Conservation (phyloP, 305 asterid species). For the Striga hermonthica region DNA sequence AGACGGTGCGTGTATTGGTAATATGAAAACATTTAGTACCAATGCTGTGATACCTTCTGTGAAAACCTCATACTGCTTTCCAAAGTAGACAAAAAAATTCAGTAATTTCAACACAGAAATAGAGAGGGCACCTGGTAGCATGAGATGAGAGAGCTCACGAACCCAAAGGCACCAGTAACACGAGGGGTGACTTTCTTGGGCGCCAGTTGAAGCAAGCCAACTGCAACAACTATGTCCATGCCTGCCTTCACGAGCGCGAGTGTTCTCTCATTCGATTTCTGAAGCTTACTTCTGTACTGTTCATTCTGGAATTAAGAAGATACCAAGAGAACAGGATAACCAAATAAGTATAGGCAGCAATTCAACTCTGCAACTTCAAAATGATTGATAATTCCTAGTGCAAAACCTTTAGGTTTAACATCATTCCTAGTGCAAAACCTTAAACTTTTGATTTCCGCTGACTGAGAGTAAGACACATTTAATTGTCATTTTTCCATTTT, state of each 20-base stretch:
- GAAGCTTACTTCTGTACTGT: constrained; percentile 53
- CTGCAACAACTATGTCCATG: constrained; percentile 84
- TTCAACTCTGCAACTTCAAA: not conserved
- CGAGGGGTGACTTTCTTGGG: constrained; percentile 95
- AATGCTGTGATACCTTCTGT: not conserved
- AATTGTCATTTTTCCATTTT: not conserved
- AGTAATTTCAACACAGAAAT: not conserved
- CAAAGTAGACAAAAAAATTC: not conserved
- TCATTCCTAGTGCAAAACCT: not conserved
- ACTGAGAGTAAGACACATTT: not conserved
- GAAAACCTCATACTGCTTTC: not conserved
- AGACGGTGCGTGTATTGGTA: not conserved
- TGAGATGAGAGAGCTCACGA: constrained; percentile 81
- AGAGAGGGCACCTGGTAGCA: constrained; percentile 76
- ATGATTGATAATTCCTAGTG: not conserved
- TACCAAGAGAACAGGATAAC: constrained; percentile 22
- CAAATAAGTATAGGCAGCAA: constrained; percentile 12
- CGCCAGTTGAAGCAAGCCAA: constrained; percentile 84
- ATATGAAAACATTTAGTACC: not conserved
- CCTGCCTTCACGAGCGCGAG: constrained; percentile 82
- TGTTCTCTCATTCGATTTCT: constrained; percentile 74
- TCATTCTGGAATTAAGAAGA: constrained; percentile 49
- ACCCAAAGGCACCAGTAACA: constrained; percentile 89
- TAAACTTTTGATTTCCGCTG: not conserved
- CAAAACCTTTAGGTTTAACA: not conserved